Base-by-base conservation (phyloP, 352 stramenopile genomes). In the Phytophthora multivora region DNA sequence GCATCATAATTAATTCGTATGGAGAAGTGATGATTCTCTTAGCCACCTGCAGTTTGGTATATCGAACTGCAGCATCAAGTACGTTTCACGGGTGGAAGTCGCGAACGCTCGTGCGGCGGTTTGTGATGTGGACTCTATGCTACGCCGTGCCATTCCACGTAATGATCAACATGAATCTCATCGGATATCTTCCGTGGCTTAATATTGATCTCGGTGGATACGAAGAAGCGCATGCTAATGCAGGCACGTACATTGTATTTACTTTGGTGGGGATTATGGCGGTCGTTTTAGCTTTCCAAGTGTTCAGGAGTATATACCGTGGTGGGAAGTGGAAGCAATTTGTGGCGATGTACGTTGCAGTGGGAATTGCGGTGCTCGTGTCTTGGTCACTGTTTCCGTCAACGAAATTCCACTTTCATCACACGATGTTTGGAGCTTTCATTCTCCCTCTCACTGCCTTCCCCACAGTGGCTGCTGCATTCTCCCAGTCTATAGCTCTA, bases 81-180 rank as follows among this genome's bases (percentile, higher is more conserved):
- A 91, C 82, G 3, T 86, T 94, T 31, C 53, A 43, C 2, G 59
- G 67, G 13, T 94, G 82, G 80, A 21, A 56, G 6, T 48, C 52
- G 11, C 50, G 76, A 21, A 33, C 62, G 2, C 23, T 75, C 5
- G 57, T 72, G 38, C 59, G 71, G 6, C 80, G 80, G 16, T 25
- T 80, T 21, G 3, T 89, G 12, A 59, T 89, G 45, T 94, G 83
- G 80, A 58, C 67, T 5, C 5, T 83, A 12, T 89, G 78, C 52
- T 92, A 91, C 40, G 72, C 91, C 8, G 8, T 87, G 18, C 86
- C 86, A 26, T 94, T 71, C 67, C 83, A 90, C 51, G 43, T 82
- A 19, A 68, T 92, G 65, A 72, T 92, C 23, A 83, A 94, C 59
- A 75, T 94, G 65, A 91, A 89, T 50, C 74, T 90, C 51, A 75